phyloP scores from a whole-genome alignment of 2,329 filamentous ascomycete genomes.

The Clarireedia paspali region DNA sequence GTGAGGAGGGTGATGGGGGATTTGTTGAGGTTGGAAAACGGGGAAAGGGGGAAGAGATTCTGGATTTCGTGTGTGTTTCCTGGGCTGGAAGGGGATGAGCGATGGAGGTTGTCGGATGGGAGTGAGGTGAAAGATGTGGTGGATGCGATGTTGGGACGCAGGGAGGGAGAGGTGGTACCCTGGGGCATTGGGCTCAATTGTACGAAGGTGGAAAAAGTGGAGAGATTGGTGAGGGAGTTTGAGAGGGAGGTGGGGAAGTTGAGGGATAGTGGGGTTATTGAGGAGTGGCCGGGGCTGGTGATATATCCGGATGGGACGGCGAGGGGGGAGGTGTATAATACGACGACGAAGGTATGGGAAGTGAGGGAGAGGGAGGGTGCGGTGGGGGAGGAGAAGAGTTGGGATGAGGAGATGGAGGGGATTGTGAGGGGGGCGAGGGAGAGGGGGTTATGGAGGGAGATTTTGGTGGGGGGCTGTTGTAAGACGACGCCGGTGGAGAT shows the following conservation, averaged over 20 bases:
- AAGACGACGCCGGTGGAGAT: conserved; percentile 33
- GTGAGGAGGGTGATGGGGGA: conserved; percentile 34
- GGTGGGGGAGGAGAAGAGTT: conserved; percentile 20
- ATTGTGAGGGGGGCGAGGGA: conserved; percentile 27
- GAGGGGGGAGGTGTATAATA: conserved; percentile 62
- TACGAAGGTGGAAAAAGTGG: conserved; percentile 57
- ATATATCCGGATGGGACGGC: conserved; percentile 60
- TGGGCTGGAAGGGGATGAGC: conserved; percentile 31
- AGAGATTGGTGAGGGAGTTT: conserved; percentile 45
- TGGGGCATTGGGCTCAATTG: conserved; percentile 64
- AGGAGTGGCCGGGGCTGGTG: conserved; percentile 47
- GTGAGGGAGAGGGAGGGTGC: conserved; percentile 25
- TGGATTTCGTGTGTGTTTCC: conserved; percentile 61
- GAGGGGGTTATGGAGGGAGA: conserved; percentile 22
- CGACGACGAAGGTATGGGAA: conserved; percentile 53
- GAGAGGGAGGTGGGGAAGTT: conserved; percentile 40
- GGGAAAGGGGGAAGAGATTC: conserved; percentile 20
- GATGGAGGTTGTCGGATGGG: conserved; percentile 48
- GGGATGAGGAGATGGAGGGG: conserved; percentile 31
- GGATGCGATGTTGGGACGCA: conserved; percentile 28
- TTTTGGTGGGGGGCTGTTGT: conserved; percentile 40
- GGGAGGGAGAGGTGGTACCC: conserved; percentile 31
- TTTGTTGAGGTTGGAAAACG: not conserved
- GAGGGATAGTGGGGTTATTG: conserved; percentile 30
- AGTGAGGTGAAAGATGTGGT: conserved; percentile 38